Conservation (phyloP, 2,329 filamentous ascomycete species). For the Aschersonia sp. region DNA sequence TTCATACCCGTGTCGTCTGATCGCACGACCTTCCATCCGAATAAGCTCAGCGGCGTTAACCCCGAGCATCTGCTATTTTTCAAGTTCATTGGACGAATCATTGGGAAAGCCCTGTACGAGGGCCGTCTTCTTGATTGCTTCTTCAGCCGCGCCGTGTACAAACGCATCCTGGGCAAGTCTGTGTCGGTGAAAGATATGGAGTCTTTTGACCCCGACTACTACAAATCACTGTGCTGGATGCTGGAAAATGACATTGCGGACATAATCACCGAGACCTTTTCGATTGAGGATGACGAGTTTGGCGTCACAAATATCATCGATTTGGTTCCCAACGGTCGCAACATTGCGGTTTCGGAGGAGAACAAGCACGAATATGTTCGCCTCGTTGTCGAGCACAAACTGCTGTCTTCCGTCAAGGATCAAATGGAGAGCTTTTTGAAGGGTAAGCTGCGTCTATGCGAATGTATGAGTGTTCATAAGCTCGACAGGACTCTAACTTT, state of each 20-base stretch:
- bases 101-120: slow-evolving; percentile 95
- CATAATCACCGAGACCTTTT: slow-evolving; percentile 92
- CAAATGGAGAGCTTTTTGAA: slow-evolving; percentile 88
- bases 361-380: slow-evolving; percentile 98
- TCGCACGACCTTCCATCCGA: slow-evolving; percentile 96
- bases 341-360: slow-evolving; percentile 88
- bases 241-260: slow-evolving; percentile 97
- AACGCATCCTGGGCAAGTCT: slow-evolving; percentile 85
- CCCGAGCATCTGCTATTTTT: slow-evolving; percentile 95
- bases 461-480: too few species aligned
- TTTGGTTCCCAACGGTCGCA: slow-evolving; percentile 72
- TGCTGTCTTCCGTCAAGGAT: slow-evolving; percentile 81
- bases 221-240: slow-evolving; percentile 98
- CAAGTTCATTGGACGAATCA: slow-evolving; percentile 97
- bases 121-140: slow-evolving; percentile 92
- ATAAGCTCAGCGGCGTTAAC: slow-evolving; percentile 86
- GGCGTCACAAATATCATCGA: slow-evolving; percentile 80
- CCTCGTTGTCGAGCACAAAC: slow-evolving; percentile 82
- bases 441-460: slow-evolving; percentile 31
- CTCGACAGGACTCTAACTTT: too few species aligned
- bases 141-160: slow-evolving; percentile 97
- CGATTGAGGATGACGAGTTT: slow-evolving; percentile 85
- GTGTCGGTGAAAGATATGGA: slow-evolving; percentile 99
- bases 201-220: slow-evolving; percentile 94
- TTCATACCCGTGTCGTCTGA: slow-evolving; percentile 96